Evolutionary conservation across 2,329 filamentous ascomycete species (phyloP), one percentile per base, ranked within the genome.

Genomic region (Knufia petricola): DNA sequence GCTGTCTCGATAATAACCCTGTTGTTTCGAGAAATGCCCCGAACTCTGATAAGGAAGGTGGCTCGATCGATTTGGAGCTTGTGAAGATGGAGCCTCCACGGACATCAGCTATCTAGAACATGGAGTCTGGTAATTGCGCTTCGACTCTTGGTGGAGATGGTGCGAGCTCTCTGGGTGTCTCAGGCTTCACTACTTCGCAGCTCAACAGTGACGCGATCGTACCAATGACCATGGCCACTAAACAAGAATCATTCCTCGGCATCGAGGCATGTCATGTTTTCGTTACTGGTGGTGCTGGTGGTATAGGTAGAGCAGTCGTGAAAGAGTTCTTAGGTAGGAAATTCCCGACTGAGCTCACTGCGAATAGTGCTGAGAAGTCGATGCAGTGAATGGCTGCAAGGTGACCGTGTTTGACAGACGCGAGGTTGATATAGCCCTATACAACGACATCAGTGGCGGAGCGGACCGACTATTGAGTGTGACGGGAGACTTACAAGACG

Each of bases 361-460:
- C 7, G 26, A 24, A 44, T 48, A 50, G 32, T 20, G 19, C 7
- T 45, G 31, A 31, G 28, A 37, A 31, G 24, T 24, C 32, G 30
- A 52, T 38, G 50, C 55, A 76, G 74, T 65, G 20, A 69, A 73
- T 56, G 74, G 74, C 43, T 77, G 74, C 61, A 73, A 69, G 58
- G 74, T 78, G 21, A 73, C 74, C 32, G 73, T 72, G 10, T 74
- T 72, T 57, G 75, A 77, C 53, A 62, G 71, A 12, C 64, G 61
- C 17, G 61, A 66, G 0, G 61, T 68, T 13, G 59, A 62, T 20
- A 41, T 13, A 13, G 38, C 50, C 20, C 58, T 63, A 12, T 45
- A 24, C 26, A 17, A 9, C 15, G 42, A 34, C 58, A 15, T 32
- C 58, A 56, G 23, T 53, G 56, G 7, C 55, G 56, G 4, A 49